Base-by-base conservation (phyloP, 768 basidiomycete species). In the Podaxis pistillaris region DNA sequence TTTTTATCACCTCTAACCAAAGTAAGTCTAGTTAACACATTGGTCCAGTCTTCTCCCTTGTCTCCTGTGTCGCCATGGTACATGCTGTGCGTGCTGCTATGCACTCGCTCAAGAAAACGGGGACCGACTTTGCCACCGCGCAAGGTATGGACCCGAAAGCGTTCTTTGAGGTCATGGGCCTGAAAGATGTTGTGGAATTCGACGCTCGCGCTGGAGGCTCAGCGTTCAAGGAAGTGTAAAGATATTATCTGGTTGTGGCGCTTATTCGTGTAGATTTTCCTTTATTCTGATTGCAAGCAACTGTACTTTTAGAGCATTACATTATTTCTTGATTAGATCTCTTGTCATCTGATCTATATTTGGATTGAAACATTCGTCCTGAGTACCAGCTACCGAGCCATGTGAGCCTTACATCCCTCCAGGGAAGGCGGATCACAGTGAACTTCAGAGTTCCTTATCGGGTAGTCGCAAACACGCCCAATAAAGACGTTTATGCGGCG, bases 91-190 rank as follows among this genome's bases (percentile, higher is more conserved):
- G 89, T 44, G 84, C 84, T 17, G 90, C 89, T 4, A 89, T 91
- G 86, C 81, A 81, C 13, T 85, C 85, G 0, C 74, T 91, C 50
- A 89, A 87, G 76, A 88, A 88, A 75, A 89, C 88, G 1, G 89
- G 89, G 7, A 91, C 88, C 7, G 89, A 91, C 70, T 89, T 86
- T 69, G 56, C 69, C 28, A 74, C 78, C 36, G 78, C 79, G 9
- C 75, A 79, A 64, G 86, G 89, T n/a, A 89, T 90, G 89, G 87
- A 89, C 65, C 89, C 89, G 9, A 87, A 86, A 68, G 79, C 83
- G 54, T 90, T 90, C 79, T 90, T 91, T 71, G 82, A 87, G 68
- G 86, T 89, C 62, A 88, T 90, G 87, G 87, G 86, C 84, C 75
- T 89, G 4, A 73, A 79, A 40, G 82, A 86, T 12, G 75, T 87